These are phyloP conservation scores for Neofusicoccum sp. DNA, from an alignment of 2,329 filamentous ascomycete genomes.

Conservation along the genomic window DNA sequence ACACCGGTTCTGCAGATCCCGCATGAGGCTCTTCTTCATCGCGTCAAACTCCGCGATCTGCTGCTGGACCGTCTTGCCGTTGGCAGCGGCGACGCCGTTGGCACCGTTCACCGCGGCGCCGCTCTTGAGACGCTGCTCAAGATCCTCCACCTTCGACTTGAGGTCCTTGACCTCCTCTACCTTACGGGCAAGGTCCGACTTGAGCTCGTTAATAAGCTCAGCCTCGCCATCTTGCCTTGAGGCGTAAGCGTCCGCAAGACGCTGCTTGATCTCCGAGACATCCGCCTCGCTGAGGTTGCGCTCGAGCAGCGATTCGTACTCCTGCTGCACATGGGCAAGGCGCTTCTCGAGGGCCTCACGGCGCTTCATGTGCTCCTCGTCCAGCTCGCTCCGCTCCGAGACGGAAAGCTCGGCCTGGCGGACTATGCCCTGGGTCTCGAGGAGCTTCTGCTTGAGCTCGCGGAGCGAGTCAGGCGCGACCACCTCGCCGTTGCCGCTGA, in stretches of 20 bases:
- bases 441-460: conserved; percentile 71
- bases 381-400: conserved; percentile 66
- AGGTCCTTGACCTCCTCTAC: conserved; percentile 79
- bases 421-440: conserved; percentile 89
- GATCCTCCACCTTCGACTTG: conserved; percentile 75
- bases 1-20: conserved; percentile 95
- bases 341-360: conserved; percentile 75
- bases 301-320: conserved; percentile 80
- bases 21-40: conserved; percentile 99
- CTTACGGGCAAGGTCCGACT: conserved; percentile 72
- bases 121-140: conserved; percentile 71
- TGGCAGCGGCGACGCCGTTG: conserved; percentile 57
- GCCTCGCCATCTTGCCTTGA: conserved; percentile 71
- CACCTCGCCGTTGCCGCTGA: conserved; percentile 72
- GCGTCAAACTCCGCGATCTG: conserved; percentile 98
- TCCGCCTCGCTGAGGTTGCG: conserved; percentile 76
- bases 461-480: conserved; percentile 80
- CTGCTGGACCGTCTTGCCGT: conserved; percentile 91
- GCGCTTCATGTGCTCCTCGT: conserved; percentile 61
- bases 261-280: conserved; percentile 78
- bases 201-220: conserved; percentile 73
- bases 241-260: conserved; percentile 73
- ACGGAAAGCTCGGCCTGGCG: conserved; percentile 87
- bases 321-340: conserved; percentile 70
- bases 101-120: conserved; percentile 52